Percentiles rank a stretch among this genome's conserved stretches.
Conservation (phyloP, 2,329 filamentous ascomycete species). For the Thelonectria rubi region DNA sequence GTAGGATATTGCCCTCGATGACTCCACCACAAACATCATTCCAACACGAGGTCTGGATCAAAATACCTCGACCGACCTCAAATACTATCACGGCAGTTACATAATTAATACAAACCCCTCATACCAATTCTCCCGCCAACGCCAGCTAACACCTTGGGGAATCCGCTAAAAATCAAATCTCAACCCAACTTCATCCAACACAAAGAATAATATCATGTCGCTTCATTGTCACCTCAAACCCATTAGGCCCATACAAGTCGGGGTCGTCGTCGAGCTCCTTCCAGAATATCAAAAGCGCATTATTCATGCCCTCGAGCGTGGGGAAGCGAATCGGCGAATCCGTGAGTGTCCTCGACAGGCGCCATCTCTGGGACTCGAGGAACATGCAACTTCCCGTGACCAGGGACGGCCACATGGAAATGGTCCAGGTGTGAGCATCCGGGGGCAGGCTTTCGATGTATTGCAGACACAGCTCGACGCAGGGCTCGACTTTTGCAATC, state of each 20-base stretch:
- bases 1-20: too few species aligned
- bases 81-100: too few species aligned
- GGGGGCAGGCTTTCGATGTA: constrained; percentile 15
- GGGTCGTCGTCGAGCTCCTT: constrained; percentile 10
- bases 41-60: too few species aligned
- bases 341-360: constrained; percentile 10
- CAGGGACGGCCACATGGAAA: constrained; percentile 20
- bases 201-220: constrained; percentile 15
- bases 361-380: constrained; percentile 10
- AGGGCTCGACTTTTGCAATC: constrained; percentile 15
- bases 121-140: background rate
- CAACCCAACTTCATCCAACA: constrained; percentile 17
- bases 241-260: constrained; percentile 14
- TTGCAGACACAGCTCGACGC: constrained; percentile 14
- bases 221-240: constrained; percentile 21
- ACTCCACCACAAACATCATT: too few species aligned
- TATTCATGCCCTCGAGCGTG: constrained; percentile 14
- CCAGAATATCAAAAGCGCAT: constrained; percentile 17
- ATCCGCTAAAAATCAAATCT: background rate
- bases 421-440: constrained; percentile 20
- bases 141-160: background rate
- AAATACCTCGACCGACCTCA: too few species aligned
- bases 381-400: constrained; percentile 19
- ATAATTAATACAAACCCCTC: background rate
- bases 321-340: constrained; percentile 16